A percentile compares a stretch with the other conserved stretches of the same genome.
Evolutionary conservation across 768 basidiomycete genomes (phyloP).

Genomic region (Gymnopilus dilepis): DNA sequence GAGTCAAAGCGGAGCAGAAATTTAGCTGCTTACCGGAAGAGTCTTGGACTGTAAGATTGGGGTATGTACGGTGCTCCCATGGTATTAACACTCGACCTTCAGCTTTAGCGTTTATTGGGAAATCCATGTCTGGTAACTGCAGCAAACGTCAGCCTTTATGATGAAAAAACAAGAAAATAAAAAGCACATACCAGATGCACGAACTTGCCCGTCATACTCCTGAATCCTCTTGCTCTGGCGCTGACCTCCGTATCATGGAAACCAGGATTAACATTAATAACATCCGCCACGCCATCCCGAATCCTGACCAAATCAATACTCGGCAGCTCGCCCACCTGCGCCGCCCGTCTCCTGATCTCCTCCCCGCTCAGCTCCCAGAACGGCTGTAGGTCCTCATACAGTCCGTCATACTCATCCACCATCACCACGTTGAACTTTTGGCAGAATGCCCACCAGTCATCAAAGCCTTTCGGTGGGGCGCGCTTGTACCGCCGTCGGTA

Average conservation of each 20-base stretch:
- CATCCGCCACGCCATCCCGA: slow-evolving; percentile 60
- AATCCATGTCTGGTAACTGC: slow-evolving; percentile 92
- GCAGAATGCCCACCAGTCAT: slow-evolving; percentile 87
- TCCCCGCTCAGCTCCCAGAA: slow-evolving; percentile 79
- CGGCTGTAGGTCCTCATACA: slow-evolving; percentile 81
- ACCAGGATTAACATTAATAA: slow-evolving; percentile 63
- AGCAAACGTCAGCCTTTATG: slow-evolving; percentile 2
- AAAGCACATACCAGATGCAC: slow-evolving; percentile 53
- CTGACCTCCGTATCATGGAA: slow-evolving; percentile 72
- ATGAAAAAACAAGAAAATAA: not conserved
- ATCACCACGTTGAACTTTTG: slow-evolving; percentile 74
- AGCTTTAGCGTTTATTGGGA: slow-evolving; percentile 91
- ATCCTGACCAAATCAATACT: slow-evolving; percentile 90
- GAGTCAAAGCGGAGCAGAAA: not conserved
- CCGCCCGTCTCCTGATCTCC: slow-evolving; percentile 70
- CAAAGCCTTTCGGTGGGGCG: slow-evolving; percentile 89
- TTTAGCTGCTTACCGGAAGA: slow-evolving; percentile 45
- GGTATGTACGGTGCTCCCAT: slow-evolving; percentile 82
- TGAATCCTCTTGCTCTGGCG: slow-evolving; percentile 79
- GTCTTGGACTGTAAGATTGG: slow-evolving; percentile 67
- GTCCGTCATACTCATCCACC: slow-evolving; percentile 87
- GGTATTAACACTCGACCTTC: slow-evolving; percentile 94
- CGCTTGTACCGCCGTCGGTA: slow-evolving; percentile 81
- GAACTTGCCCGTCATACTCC: slow-evolving; percentile 76
- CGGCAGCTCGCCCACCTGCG: slow-evolving; percentile 75